A percentile compares a stretch with the other conserved stretches of the same genome.
phyloP scores from a whole-genome alignment of 1,139 yeast genomes.

The Ogataea hybrid region DNA sequence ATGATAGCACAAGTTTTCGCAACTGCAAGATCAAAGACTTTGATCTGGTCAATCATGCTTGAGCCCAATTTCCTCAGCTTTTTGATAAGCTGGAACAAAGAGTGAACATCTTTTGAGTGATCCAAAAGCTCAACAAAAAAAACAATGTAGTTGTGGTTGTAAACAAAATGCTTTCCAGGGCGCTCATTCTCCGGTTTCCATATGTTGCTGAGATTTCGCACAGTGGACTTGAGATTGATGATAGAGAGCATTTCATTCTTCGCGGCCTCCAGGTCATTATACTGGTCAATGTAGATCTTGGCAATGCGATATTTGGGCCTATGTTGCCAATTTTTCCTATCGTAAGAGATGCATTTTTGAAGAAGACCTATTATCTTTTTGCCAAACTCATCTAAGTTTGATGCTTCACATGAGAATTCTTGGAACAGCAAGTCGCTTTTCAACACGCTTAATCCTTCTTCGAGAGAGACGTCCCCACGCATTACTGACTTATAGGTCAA shows the following conservation, averaged over 20 bases:
- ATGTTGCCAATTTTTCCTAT: conserved; percentile 92
- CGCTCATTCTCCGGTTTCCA: conserved; percentile 94
- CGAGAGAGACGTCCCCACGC: conserved; percentile 34
- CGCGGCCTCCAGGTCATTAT: conserved; percentile 53
- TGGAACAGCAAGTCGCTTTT: conserved; percentile 35
- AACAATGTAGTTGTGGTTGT: conserved; percentile 66
- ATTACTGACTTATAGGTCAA: conserved; percentile 56
- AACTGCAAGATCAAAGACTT: conserved; percentile 61
- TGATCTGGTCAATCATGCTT: conserved; percentile 61
- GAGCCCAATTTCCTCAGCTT: conserved; percentile 75
- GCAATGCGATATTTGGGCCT: conserved; percentile 79
- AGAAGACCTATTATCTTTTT: conserved; percentile 32
- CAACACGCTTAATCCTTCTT: conserved; percentile 41
- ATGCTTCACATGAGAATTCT: conserved; percentile 12
- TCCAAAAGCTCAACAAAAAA: conserved; percentile 61
- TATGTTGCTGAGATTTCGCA: conserved; percentile 73
- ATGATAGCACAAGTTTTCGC: conserved; percentile 50
- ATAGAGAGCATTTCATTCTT: conserved; percentile 60
- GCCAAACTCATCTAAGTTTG: conserved; percentile 13
- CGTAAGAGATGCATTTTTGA: conserved; percentile 46
- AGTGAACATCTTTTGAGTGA: conserved; percentile 53
- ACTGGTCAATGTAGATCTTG: conserved; percentile 52
- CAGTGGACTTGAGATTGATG: conserved; percentile 63
- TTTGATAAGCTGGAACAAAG: conserved; percentile 59
- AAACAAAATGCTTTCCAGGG: conserved; percentile 90